Evolutionary conservation across 2,329 filamentous ascomycete genomes (phyloP).

Genomic region (Alternaria conjuncta): DNA sequence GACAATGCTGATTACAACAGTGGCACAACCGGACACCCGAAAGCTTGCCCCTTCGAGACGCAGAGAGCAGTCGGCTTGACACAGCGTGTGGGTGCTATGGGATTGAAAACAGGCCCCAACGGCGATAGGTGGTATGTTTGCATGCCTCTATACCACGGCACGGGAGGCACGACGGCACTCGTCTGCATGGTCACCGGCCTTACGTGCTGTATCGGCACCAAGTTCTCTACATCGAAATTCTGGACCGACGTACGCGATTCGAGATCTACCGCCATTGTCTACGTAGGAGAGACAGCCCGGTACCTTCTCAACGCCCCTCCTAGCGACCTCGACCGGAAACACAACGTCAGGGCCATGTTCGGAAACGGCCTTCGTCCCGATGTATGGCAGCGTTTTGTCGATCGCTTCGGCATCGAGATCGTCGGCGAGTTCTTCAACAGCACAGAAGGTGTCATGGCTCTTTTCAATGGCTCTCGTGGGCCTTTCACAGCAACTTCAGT

Average conservation of each 20-base stretch:
- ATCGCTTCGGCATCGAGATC: slow-evolving; percentile 67
- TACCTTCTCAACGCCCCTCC: slow-evolving; percentile 74
- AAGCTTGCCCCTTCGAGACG: slow-evolving; percentile 69
- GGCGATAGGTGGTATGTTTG: slow-evolving; percentile 74
- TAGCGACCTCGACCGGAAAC: slow-evolving; percentile 65
- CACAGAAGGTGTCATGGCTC: slow-evolving; percentile 71
- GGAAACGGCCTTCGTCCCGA: slow-evolving; percentile 74
- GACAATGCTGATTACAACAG: slow-evolving; percentile 46
- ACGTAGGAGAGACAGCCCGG: slow-evolving; percentile 78
- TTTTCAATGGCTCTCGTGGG: slow-evolving; percentile 66
- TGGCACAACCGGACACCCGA: slow-evolving; percentile 78
- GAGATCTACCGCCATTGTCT: slow-evolving; percentile 73
- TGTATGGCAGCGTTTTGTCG: slow-evolving; percentile 69
- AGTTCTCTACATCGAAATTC: slow-evolving; percentile 73
- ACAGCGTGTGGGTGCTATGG: slow-evolving; percentile 44
- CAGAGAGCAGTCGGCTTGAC: slow-evolving; percentile 53
- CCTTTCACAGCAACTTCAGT: slow-evolving; percentile 69
- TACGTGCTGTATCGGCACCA: slow-evolving; percentile 68
- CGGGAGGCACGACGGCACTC: slow-evolving; percentile 67
- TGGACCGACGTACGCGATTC: slow-evolving; percentile 75
- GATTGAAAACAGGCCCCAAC: slow-evolving; percentile 47
- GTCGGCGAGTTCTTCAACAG: slow-evolving; percentile 80
- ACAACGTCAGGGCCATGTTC: slow-evolving; percentile 65
- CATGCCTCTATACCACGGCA: slow-evolving; percentile 81
- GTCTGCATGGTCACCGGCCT: slow-evolving; percentile 61